A percentile compares a stretch with the other conserved stretches of the same genome.
These are phyloP conservation scores for Stagonosporopsis chrysanthemi DNA, from an alignment of 2,329 filamentous ascomycete genomes.

Conservation along the genomic window DNA sequence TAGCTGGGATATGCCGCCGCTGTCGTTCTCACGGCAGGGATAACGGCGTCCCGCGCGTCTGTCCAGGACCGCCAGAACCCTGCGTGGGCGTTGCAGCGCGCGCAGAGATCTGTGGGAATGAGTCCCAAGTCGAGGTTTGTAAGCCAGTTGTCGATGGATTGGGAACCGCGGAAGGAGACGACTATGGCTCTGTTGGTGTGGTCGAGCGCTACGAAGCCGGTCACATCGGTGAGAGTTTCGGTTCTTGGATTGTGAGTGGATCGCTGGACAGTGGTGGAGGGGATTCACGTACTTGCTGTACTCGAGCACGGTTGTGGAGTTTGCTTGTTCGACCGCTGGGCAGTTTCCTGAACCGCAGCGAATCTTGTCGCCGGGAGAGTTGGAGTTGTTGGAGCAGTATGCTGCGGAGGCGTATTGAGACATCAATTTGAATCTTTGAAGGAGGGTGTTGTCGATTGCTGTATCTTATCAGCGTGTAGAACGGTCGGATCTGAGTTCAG, in stretches of 20 bases:
- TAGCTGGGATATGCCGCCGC: conserved; percentile 59
- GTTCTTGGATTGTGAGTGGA: conserved; percentile 19
- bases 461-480: background rate
- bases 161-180: conserved; percentile 66
- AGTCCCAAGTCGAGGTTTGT: conserved; percentile 59
- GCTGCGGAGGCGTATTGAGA: conserved; percentile 60
- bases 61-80: conserved; percentile 68
- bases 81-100: conserved; percentile 62
- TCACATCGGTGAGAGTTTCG: conserved; percentile 50
- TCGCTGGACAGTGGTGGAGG: background rate
- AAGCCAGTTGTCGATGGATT: conserved; percentile 68
- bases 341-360: conserved; percentile 58
- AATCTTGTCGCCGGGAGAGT: conserved; percentile 52
- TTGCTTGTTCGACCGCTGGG: conserved; percentile 56
- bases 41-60: conserved; percentile 57
- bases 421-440: conserved; percentile 41
- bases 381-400: conserved; percentile 60
- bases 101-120: conserved; percentile 52
- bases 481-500: too few species aligned
- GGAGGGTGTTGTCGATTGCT: conserved; percentile 30
- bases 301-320: conserved; percentile 54
- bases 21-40: conserved; percentile 56
- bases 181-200: conserved; percentile 61
- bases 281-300: conserved; percentile 42
- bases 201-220: conserved; percentile 57